Percentiles rank a stretch among this genome's conserved stretches.
Evolutionary conservation across 495 filamentous ascomycete genomes (phyloP).

Genomic region (Penicillium salamii): DNA sequence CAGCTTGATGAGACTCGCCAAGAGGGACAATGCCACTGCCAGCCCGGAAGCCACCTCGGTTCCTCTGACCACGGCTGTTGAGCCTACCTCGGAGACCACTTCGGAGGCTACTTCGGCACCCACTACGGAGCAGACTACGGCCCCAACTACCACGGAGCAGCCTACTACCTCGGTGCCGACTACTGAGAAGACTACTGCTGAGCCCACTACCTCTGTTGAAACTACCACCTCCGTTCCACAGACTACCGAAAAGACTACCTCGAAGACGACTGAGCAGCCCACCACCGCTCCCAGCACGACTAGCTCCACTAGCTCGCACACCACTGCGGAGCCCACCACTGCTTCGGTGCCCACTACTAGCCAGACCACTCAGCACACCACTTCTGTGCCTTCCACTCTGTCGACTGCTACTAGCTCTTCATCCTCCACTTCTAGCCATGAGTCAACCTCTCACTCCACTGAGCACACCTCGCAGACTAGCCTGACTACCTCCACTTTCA

Average conservation of each 20-base stretch:
- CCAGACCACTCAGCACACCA: slow-evolving; percentile 13
- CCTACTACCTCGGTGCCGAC: slow-evolving; percentile 1
- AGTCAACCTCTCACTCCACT: slow-evolving; percentile 24
- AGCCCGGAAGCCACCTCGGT: slow-evolving; percentile 10
- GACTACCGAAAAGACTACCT: slow-evolving; percentile 2
- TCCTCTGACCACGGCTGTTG: slow-evolving; percentile 12
- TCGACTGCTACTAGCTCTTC: slow-evolving; percentile 43
- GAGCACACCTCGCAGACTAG: slow-evolving; percentile 26
- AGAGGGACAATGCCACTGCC: slow-evolving; percentile 34
- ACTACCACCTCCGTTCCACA: slow-evolving; percentile 1
- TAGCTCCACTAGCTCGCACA: slow-evolving; percentile 1
- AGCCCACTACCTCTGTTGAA: slow-evolving; percentile 4
- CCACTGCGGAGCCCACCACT: slow-evolving; percentile 5
- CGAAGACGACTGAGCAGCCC: slow-evolving; percentile 10
- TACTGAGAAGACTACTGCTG: not conserved
- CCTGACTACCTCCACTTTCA: slow-evolving; percentile 33
- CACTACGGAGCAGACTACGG: not conserved
- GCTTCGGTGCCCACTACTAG: slow-evolving; percentile 9
- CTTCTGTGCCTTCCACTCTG: slow-evolving; percentile 17
- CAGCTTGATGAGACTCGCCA: slow-evolving; percentile 40
- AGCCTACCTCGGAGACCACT: slow-evolving; percentile 8
- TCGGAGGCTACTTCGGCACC: not conserved
- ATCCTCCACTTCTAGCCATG: slow-evolving; percentile 10
- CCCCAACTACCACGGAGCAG: slow-evolving; percentile 14
- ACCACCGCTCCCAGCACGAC: not conserved